A percentile compares a stretch with the other conserved stretches of the same genome.
These are phyloP conservation scores for Liriodendron chinense DNA, from an alignment of 164 flowering plant species.

Conservation along the genomic window DNA sequence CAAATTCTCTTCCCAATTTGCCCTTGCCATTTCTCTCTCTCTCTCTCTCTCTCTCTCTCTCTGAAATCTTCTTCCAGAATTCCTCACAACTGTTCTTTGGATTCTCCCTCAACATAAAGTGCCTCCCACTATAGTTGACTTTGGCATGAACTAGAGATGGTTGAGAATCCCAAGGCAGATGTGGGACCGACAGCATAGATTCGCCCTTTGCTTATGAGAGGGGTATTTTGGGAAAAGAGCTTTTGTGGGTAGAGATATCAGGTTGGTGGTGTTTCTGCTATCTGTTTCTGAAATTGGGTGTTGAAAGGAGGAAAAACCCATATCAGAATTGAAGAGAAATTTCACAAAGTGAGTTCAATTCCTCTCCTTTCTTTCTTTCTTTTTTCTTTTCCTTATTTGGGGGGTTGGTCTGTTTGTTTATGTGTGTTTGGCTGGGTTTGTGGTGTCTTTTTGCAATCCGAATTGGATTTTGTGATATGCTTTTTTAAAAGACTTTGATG, in stretches of 20 bases:
- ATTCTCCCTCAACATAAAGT: not conserved
- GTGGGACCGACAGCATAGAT: constrained; percentile 1
- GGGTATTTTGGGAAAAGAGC: not conserved
- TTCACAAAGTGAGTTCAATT: not conserved
- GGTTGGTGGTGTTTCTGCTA: not conserved
- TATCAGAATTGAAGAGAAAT: not conserved
- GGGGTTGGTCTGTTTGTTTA: not conserved
- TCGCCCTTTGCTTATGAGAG: not conserved
- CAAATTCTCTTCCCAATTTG: too few relatives aligned
- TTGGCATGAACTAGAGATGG: not conserved
- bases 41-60: too few relatives aligned
- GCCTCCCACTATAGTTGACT: not conserved
- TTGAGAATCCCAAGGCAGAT: constrained; percentile 1
- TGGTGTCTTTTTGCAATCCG: not conserved
- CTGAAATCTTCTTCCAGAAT: too few relatives aligned
- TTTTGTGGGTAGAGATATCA: not conserved
- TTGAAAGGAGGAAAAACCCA: not conserved
- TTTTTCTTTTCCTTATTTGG: not conserved
- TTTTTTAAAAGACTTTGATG: not conserved
- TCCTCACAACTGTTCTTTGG: not conserved
- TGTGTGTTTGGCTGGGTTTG: not conserved
- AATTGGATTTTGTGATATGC: not conserved
- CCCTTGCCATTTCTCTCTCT: too few relatives aligned
- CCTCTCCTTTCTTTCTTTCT: not conserved
- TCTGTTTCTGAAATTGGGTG: not conserved